phyloP scores from a whole-genome alignment of 257 asterid species.

The Euphrasia confusa region DNA sequence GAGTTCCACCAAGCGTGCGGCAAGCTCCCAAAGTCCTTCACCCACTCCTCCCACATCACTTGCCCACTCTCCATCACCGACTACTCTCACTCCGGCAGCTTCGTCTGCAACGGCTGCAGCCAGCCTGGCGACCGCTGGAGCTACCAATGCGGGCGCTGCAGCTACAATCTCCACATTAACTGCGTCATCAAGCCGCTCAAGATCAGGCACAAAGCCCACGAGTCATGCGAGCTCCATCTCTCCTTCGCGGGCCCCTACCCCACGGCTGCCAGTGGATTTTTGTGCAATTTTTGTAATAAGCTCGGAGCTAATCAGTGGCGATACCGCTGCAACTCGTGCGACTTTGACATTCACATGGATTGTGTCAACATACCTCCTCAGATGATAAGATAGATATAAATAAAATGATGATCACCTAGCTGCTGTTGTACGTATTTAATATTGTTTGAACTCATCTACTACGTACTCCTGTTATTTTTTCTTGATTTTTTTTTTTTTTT shows the following conservation, averaged over 20 bases:
- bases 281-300: slow-evolving; percentile 48
- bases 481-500: no score
- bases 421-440: no score
- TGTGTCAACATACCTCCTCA: slow-evolving; percentile 19
- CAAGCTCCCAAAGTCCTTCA: slow-evolving; percentile 37
- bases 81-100: slow-evolving; percentile 40
- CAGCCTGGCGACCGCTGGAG: slow-evolving; percentile 46
- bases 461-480: no score
- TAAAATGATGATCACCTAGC: no score
- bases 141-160: slow-evolving; percentile 52
- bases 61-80: slow-evolving; percentile 42
- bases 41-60: slow-evolving; percentile 52
- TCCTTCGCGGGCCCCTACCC: slow-evolving; percentile 44
- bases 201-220: slow-evolving; percentile 36
- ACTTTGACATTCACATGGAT: slow-evolving; percentile 53
- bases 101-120: slow-evolving; percentile 62
- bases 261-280: slow-evolving; percentile 35
- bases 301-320: slow-evolving; percentile 57
- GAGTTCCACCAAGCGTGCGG: slow-evolving; percentile 50
- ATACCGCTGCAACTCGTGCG: slow-evolving; percentile 50
- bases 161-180: slow-evolving; percentile 50
- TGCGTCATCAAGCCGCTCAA: slow-evolving; percentile 52
- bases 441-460: no score
- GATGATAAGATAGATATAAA: no score
- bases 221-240: slow-evolving; percentile 42